phyloP scores from a whole-genome alignment of 495 filamentous ascomycete genomes.

The Xylona heveae region DNA sequence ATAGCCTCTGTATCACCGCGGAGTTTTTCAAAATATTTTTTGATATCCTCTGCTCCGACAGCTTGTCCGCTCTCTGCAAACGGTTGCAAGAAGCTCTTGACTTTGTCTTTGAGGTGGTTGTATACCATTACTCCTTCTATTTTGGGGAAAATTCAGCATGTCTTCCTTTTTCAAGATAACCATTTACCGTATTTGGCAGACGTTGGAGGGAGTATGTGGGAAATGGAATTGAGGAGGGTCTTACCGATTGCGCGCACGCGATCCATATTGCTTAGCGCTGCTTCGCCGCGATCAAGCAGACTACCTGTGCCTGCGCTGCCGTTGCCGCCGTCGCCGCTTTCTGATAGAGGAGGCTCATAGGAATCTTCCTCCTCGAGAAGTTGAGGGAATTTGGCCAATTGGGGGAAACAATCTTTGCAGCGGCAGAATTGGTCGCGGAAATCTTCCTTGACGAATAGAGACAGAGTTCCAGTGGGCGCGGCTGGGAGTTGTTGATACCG shows the following conservation, averaged over 20 bases:
- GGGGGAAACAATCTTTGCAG: constrained; percentile 57
- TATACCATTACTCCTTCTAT: constrained; percentile 88
- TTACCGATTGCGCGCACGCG: constrained; percentile 58
- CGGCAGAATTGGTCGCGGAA: constrained; percentile 66
- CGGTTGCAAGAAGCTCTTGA: constrained; percentile 77
- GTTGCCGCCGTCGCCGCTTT: constrained; percentile 24
- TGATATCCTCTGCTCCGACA: constrained; percentile 87
- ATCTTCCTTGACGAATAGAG: constrained; percentile 52
- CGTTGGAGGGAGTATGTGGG: not conserved
- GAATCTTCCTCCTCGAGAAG: constrained; percentile 84
- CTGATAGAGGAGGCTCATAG: constrained; percentile 75
- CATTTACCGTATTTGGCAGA: no score
- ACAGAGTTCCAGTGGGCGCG: constrained; percentile 34
- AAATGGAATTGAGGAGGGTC: not conserved
- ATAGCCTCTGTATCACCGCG: constrained; percentile 58
- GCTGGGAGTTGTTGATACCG: constrained; percentile 20
- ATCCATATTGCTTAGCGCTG: constrained; percentile 72
- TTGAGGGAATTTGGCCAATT: constrained; percentile 43
- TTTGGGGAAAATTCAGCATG: no score
- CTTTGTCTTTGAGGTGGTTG: constrained; percentile 80
- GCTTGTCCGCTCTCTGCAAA: constrained; percentile 78
- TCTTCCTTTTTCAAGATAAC: no score
- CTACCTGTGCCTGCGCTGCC: constrained; percentile 43
- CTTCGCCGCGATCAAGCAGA: constrained; percentile 73
- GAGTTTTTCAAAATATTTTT: constrained; percentile 82